Evolutionary conservation across 306 rosid genomes (phyloP).

Genomic region (Vicia villosa): DNA sequence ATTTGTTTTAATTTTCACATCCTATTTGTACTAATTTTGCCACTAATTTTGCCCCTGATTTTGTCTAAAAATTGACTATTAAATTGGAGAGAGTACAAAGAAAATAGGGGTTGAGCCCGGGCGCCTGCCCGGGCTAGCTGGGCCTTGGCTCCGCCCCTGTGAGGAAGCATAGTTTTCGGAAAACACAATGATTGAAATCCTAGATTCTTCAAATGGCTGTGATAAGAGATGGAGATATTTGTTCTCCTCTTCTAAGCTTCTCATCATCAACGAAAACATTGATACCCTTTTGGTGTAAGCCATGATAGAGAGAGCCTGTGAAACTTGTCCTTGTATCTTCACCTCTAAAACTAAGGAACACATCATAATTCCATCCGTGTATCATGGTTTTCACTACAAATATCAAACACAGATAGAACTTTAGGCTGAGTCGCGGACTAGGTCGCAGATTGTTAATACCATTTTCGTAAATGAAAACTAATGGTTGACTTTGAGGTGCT

Average conservation of each 20-base stretch:
- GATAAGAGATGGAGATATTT: conserved; percentile 42
- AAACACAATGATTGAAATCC: conserved; percentile 48
- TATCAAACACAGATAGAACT: neutral
- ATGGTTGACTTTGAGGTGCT: neutral
- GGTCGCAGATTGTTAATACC: neutral
- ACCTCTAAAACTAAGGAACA: conserved; percentile 48
- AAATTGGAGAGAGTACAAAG: too few relatives aligned
- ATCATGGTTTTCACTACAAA: neutral
- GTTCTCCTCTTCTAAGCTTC: conserved; percentile 32
- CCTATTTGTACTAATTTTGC: too few relatives aligned
- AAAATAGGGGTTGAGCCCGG: too few relatives aligned
- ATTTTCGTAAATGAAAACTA: neutral
- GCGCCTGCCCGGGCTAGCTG: too few relatives aligned
- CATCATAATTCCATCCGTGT: conserved; percentile 41
- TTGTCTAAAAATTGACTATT: too few relatives aligned
- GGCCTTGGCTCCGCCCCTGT: too few relatives aligned
- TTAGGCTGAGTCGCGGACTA: neutral
- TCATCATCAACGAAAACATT: conserved; percentile 31
- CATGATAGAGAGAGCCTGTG: conserved; percentile 43
- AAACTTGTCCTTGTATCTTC: conserved; percentile 37
- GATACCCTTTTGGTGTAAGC: conserved; percentile 41
- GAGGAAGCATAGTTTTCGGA: conserved; percentile 48
- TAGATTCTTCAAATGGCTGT: conserved; percentile 50
- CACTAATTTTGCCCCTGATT: too few relatives aligned
- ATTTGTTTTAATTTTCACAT: too few relatives aligned